Evolutionary conservation across 108 stramenopile species (phyloP).

Genomic region (Cyclotella kingstonii): DNA sequence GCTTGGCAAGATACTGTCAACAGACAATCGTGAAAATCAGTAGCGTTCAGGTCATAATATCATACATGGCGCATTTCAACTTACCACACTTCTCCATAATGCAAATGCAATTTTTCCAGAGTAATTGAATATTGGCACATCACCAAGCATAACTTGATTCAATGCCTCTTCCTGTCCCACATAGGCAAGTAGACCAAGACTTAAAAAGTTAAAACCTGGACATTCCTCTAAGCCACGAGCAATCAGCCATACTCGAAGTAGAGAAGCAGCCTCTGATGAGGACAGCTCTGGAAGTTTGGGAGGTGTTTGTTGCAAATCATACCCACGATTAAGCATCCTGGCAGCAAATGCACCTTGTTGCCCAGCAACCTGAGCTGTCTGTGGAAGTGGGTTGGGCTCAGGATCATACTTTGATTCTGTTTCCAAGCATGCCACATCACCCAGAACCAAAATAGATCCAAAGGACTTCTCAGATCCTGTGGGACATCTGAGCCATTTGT

Average conservation of each 20-base stretch:
- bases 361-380: slow-evolving; percentile 81
- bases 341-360: slow-evolving; percentile 79
- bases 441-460: slow-evolving; percentile 58
- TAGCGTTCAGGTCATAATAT: no score
- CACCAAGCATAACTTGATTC: slow-evolving; percentile 53
- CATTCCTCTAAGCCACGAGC: slow-evolving; percentile 56
- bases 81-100: slow-evolving; percentile 66
- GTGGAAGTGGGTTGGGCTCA: slow-evolving; percentile 43
- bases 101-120: slow-evolving; percentile 60
- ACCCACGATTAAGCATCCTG: slow-evolving; percentile 59
- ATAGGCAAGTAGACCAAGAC: slow-evolving; percentile 73
- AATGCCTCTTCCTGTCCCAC: slow-evolving; percentile 77
- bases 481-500: slow-evolving; percentile 58
- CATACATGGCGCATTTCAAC: no score
- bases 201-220: slow-evolving; percentile 64
- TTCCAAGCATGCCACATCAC: slow-evolving; percentile 60
- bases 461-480: slow-evolving; percentile 29
- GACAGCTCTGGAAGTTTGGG: slow-evolving; percentile 29
- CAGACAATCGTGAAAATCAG: no score
- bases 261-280: slow-evolving; percentile 8
- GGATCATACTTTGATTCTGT: slow-evolving; percentile 13
- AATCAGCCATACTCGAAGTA: slow-evolving; percentile 38
- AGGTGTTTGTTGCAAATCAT: slow-evolving; percentile 49
- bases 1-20: slow-evolving; percentile 66
- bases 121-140: slow-evolving; percentile 46